Evolutionary conservation across 2,329 filamentous ascomycete genomes (phyloP), one percentile per base, ranked within the genome.

Genomic region (Xylaria sp.): DNA sequence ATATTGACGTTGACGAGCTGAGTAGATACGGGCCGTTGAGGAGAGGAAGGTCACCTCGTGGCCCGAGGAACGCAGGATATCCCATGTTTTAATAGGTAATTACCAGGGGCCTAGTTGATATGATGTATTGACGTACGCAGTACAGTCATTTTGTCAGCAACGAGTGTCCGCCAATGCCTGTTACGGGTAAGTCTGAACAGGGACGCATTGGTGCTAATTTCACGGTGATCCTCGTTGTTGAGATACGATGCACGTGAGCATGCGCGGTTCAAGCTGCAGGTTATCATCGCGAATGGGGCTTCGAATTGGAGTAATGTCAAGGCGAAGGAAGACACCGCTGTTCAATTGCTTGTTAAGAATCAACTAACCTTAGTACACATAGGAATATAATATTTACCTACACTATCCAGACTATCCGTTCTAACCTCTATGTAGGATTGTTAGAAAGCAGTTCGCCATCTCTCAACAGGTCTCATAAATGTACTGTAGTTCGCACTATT

Each of bases 141-240:
- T 15, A 61, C 55, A 54, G 55, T 51, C 57, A 45, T 53, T 58
- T 44, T 47, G 65, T 67, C 61, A 67, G 65, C 65, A 65, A 22
- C 27, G 47, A 27, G 39, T 45, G 44, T 7, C 27, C 4, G 31
- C 36, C 29, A 45, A 65, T 47, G 51, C 56, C 39, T 65, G 45
- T 50, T 49, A 67, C 45, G 44, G 38, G 44, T 42, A 60, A 27
- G 17, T 61, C 55, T 51, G 31, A 47, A 51, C 65, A 67, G 61
- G 65, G 65, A 27, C 45, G 31, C 29, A 61, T 58, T 57, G 56
- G 53, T 36, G 57, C 60, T 56, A 61, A 65, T 65, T 45, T 58
- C 38, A 27, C 56, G 17, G 44, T 15, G 57, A 65, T 61, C 61
- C 57, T 67, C 51, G 25, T 15, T 25, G 60, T 51, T 60, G 55